Base-by-base conservation (phyloP, 2,329 filamentous ascomycete genomes). In the Talaromyces sp. region DNA sequence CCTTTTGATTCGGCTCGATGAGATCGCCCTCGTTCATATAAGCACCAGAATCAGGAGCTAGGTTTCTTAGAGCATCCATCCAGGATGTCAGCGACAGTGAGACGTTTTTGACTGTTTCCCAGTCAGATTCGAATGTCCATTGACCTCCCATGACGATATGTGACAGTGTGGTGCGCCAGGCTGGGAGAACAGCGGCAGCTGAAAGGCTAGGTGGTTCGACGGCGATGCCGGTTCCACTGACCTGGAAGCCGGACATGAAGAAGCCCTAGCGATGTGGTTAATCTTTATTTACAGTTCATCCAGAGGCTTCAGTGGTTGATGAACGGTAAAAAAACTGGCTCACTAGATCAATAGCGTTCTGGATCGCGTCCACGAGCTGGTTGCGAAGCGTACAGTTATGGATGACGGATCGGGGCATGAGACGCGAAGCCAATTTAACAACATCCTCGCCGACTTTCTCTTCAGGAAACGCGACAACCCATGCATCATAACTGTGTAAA, bases 11-110 rank as follows among this genome's bases (percentile, higher is more conserved):
- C 1, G 74, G 75, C 68, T 82, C 77, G 31, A 73, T 73, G 68
- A 77, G 78, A 65, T 80, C 74, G n/a, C 69, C 78, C 67, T 82
- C 80, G 61, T 80, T 82, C 66, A 79, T 67, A 68, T 83, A 82
- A 2, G 72, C 72, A 1, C 78, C 77, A 11, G 74, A 74, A 45
- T 74, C 72, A 0, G 80, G 79, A 1, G 79, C 78, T 25, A 58
- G 40, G 25, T 49, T 15, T 13, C 17, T 29, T 11, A 63, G 1
- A 58, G 40, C 29, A 45, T 36, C 34, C 40, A 53, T 54, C 47
- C 36, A 43, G 22, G 31, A 19, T 29, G 45, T 22, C 1, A 31
- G 11, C 2, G 7, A 40, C 13, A 22, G 5, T 5, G 22, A 45
- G 38, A 38, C 34, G 19, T 58, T 40, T 38, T 58, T 38, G 13